Base-by-base conservation (phyloP, 495 filamentous ascomycete genomes). In the Neurospora africana region DNA sequence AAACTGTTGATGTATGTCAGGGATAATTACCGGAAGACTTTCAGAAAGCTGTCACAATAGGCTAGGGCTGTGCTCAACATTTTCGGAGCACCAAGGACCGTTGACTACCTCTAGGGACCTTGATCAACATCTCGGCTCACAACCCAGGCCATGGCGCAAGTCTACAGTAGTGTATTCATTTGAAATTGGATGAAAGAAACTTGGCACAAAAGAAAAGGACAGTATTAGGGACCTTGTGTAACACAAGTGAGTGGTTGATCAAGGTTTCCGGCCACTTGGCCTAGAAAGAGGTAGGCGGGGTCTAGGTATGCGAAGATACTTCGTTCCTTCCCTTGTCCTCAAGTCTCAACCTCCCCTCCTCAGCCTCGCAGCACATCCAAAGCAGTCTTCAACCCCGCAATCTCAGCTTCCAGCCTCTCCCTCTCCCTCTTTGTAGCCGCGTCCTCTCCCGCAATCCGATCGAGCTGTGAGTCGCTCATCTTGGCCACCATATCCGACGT, bases 391-490 rank as follows among this genome's bases (percentile, higher is more conserved):
- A 81, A 27, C 2, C 72, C 76, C 33, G 73, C 27, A 2, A 79
- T 81, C 58, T 81, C 79, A 30, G 74, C 43, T 23, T 58, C 70
- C 13, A 82, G 72, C 8, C 69, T 71, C 74, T 77, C 10, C 41
- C 79, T 74, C 65, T 72, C 44, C 23, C 76, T 73, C 68, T 73
- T 78, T 1, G 75, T 70, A 13, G 37, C 70, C 5, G 67, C n/a
- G 36, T 77, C 75, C 73, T 84, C 82, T 0, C 77, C 81, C 5
- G 79, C 83, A 36, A 84, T 81, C 21, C 19, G 68, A 39, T 80
- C 78, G 8, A 84, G 73, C 72, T 82, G 71, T 15, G 74, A 73
- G 17, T 72, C 68, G 23, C 61, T 74, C 69, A 84, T 68, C 11
- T 41, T 70, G 36, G 76, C 71, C 38, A 84, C 75, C 30, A 72